Conservation (phyloP, 805 yeast species). For the Teunomyces kruisii region DNA sequence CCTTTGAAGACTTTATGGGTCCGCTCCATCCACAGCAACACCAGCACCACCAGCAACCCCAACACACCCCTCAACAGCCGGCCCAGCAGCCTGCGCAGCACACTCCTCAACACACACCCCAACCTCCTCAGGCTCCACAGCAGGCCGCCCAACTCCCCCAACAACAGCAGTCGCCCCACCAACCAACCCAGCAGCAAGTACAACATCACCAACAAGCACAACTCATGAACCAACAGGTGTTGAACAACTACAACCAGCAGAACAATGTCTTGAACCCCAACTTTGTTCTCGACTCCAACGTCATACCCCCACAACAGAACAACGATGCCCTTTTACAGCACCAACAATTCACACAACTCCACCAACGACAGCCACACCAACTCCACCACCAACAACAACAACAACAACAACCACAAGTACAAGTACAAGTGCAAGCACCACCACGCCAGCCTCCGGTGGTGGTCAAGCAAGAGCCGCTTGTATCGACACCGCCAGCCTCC, state of each 20-base stretch:
- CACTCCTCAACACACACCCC: too few relatives aligned
- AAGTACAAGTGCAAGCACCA: not conserved
- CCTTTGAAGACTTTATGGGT: constrained; percentile 18
- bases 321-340: not conserved
- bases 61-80: too few relatives aligned
- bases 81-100: too few relatives aligned
- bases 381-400: constrained; percentile 3
- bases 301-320: not conserved
- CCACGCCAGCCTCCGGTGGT: not conserved
- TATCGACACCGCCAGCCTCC: constrained; percentile 3
- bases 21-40: constrained; percentile 5
- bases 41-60: constrained; percentile 5
- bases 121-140: too few relatives aligned
- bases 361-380: not conserved
- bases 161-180: too few relatives aligned
- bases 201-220: constrained; percentile 10
- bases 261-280: not conserved
- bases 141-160: not conserved
- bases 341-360: not conserved
- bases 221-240: constrained; percentile 3
- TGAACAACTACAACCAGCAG: not conserved
- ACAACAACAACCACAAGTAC: constrained; percentile 2
- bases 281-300: not conserved
- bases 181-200: constrained; percentile 5
- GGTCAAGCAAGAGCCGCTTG: constrained; percentile 2